Evolutionary conservation across 257 asterid species (phyloP), one percentile per base, ranked within the genome.

Genomic region (Nicotiana tabacum): DNA sequence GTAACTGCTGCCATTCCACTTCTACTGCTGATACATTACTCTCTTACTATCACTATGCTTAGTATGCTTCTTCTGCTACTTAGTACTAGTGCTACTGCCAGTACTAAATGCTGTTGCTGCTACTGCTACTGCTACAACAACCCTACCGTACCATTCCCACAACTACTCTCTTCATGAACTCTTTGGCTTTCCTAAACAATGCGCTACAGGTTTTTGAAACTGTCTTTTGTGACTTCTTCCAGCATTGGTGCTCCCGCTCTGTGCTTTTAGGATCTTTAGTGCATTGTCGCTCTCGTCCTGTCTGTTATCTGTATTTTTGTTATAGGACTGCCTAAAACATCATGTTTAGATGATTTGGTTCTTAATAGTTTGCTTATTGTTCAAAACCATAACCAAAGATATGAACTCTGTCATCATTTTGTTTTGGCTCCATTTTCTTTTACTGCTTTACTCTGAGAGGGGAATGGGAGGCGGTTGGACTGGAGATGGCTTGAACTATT

Each of bases 361-460:
- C 18, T 39, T 69, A 39, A 69, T 39, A 18, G 77, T 13, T 69
- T n/a, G 21, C 32, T 39, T 69, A 10, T 69, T 69, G 0, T 69
- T 18, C 77, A 37, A 69, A 69, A 69, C 53, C 77, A 69, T 69
- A 39, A 72, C 33, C 78, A 70, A 70, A 70, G 48, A 12, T 39
- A 10, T 39, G 78, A n/a, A 43, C 33, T 18, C 1, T 69, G 77
- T 37, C 77, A 70, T 39, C 5, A 37, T 11, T 43, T 70, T 69
- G 32, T 46, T 43, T 70, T 43, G 78, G 37, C n/a, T 43, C 35
- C 57, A 10, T 39, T 43, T 18, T 15, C 64, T 57, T 39, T 37
- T 69, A n/a, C 32, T 69, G 57, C 57, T 18, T 69, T 70, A 18
- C 78, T 70, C n/a, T 70, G 35, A 21, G 55, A 5, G 29, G 55